Conservation (phyloP, 192 early-diverging fungal genomes). For the Funneliformis mosseae region DNA sequence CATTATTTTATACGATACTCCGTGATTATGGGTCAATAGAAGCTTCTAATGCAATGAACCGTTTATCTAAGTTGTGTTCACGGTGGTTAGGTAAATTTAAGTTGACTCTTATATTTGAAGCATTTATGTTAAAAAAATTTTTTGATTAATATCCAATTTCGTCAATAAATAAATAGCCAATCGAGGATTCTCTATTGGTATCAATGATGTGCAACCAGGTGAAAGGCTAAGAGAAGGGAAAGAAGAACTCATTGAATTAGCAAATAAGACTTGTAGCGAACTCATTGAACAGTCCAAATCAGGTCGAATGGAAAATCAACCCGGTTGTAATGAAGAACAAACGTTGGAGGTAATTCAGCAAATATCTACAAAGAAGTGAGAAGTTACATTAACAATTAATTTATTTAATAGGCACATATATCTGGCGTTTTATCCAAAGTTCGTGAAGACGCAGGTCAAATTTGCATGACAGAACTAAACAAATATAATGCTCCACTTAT, state of each 20-base stretch:
- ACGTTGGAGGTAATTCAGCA: constrained; percentile 71
- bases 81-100: constrained; percentile 74
- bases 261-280: constrained; percentile 85
- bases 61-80: constrained; percentile 90
- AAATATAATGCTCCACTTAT: constrained; percentile 96
- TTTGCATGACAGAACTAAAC: constrained; percentile 91
- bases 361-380: not conserved
- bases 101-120: not conserved
- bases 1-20: constrained; percentile 91
- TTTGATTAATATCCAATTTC: constrained; percentile 6
- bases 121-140: not conserved
- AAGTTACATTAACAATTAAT: not conserved
- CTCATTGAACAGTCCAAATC: constrained; percentile 68
- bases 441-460: constrained; percentile 88
- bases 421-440: constrained; percentile 88
- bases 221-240: constrained; percentile 75
- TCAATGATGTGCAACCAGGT: constrained; percentile 95
- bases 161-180: constrained; percentile 54
- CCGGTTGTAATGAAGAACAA: constrained; percentile 85
- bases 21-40: constrained; percentile 87
- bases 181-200: constrained; percentile 97
- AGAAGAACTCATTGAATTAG: constrained; percentile 73
- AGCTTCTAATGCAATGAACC: constrained; percentile 93
- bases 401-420: constrained; percentile 52
- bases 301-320: constrained; percentile 78